Evolutionary conservation across 2,329 filamentous ascomycete species (phyloP).

Genomic region (Nemania serpens): DNA sequence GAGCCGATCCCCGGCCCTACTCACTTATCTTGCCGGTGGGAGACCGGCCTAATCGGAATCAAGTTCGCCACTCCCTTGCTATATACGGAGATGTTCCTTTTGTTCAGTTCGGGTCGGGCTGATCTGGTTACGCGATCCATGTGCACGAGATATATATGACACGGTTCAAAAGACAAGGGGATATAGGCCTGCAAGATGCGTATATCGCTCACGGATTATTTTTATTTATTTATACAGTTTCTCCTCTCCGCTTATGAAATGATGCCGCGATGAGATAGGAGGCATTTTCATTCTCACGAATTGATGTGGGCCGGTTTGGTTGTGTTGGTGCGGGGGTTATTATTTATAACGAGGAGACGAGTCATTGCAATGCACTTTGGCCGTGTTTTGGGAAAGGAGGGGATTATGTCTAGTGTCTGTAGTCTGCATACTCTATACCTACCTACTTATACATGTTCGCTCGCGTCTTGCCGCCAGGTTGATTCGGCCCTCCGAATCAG

Average conservation of each 20-base stretch:
- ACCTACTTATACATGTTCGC: conserved; percentile 33
- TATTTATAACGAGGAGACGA: background rate
- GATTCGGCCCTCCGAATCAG: conserved; percentile 72
- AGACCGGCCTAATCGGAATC: conserved; percentile 40
- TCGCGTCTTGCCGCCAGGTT: conserved; percentile 38
- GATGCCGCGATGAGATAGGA: conserved; percentile 14
- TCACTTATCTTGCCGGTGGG: conserved; percentile 63
- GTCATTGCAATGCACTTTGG: conserved; percentile 1
- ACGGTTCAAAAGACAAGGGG: conserved; percentile 6
- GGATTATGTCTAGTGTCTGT: background rate
- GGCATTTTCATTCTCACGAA: background rate
- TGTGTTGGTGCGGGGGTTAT: background rate
- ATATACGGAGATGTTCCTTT: background rate
- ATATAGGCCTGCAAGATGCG: background rate
- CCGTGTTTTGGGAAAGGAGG: background rate
- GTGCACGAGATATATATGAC: background rate
- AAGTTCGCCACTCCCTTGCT: background rate
- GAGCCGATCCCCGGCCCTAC: conserved; percentile 60
- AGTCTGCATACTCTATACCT: conserved; percentile 13
- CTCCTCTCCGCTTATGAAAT: conserved; percentile 8
- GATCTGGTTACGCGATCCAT: conserved; percentile 3
- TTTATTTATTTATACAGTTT: background rate
- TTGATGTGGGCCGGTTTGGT: background rate
- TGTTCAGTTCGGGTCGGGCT: background rate
- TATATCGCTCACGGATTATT: conserved; percentile 1